Evolutionary conservation across 2,329 filamentous ascomycete genomes (phyloP).

Genomic region (Aspergillus neotritici): DNA sequence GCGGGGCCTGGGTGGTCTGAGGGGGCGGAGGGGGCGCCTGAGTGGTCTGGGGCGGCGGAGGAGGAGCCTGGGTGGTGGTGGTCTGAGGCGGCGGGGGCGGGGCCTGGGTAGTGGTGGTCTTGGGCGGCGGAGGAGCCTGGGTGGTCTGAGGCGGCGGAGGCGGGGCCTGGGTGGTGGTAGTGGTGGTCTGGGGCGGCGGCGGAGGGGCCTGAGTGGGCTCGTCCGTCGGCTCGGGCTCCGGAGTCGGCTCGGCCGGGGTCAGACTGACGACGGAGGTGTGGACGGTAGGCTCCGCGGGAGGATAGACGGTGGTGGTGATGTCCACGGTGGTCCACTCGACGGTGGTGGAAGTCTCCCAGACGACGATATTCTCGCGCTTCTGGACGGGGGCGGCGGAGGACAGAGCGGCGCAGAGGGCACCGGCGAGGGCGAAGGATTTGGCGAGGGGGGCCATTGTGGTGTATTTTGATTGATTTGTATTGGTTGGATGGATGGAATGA

Average conservation of each 20-base stretch:
- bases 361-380: conserved; percentile 37
- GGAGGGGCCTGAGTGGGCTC: conserved; percentile 4
- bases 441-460: conserved; percentile 32
- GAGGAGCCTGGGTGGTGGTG: neutral
- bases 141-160: neutral
- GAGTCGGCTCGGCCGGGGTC: conserved; percentile 8
- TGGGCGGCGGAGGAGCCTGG: neutral
- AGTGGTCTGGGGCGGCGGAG: neutral
- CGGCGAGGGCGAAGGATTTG: conserved; percentile 33
- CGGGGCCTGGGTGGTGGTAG: conserved; percentile 3
- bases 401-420: conserved; percentile 30
- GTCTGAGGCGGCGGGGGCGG: conserved; percentile 12
- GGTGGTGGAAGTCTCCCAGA: conserved; percentile 47
- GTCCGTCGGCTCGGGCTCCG: neutral
- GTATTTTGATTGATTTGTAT: conserved; percentile 3
- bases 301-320: conserved; percentile 45
- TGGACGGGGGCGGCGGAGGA: conserved; percentile 28
- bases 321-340: conserved; percentile 46
- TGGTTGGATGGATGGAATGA: conserved; percentile 5
- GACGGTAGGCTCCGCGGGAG: conserved; percentile 17
- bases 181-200: neutral
- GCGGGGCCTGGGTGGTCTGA: conserved; percentile 13
- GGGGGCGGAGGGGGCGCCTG: conserved; percentile 5
- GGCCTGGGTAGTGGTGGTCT: conserved; percentile 1
- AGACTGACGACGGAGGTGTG: conserved; percentile 12